phyloP scores from a whole-genome alignment of 345 rosid species.

The Moricandia moricandioides region DNA sequence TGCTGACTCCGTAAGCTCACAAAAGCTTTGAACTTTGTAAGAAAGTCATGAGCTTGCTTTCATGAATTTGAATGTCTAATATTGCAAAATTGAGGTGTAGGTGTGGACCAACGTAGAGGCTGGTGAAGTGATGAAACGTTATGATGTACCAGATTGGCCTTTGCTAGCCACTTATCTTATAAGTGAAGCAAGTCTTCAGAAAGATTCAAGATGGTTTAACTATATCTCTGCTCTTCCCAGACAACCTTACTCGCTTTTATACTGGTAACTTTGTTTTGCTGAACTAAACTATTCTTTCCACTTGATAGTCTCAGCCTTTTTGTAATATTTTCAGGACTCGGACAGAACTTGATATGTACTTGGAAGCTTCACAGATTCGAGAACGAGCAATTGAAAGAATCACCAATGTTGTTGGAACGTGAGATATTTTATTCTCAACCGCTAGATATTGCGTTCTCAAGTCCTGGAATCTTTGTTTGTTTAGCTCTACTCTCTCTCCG shows the following conservation, averaged over 20 bases:
- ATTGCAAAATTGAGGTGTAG: too few relatives aligned
- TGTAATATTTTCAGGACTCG: slow-evolving; percentile 75
- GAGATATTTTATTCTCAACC: too few relatives aligned
- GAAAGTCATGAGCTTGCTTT: neutral
- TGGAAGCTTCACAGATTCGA: slow-evolving; percentile 95
- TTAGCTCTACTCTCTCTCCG: neutral
- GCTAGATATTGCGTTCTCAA: too few relatives aligned
- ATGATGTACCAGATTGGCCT: slow-evolving; percentile 96
- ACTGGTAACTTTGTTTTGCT: slow-evolving; percentile 51
- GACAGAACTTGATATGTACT: slow-evolving; percentile 83
- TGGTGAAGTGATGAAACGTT: slow-evolving; percentile 64
- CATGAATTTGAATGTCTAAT: too few relatives aligned
- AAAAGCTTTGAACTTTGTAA: neutral
- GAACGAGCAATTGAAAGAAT: slow-evolving; percentile 90
- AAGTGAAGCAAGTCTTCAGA: slow-evolving; percentile 80
- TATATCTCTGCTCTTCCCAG: slow-evolving; percentile 84
- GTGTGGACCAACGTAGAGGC: slow-evolving; percentile 74
- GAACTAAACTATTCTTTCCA: too few relatives aligned
- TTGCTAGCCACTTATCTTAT: slow-evolving; percentile 79
- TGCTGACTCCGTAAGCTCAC: slow-evolving; percentile 64
- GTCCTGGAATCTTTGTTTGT: slow-evolving; percentile 1
- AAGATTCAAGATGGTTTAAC: slow-evolving; percentile 79
- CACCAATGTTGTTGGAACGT: slow-evolving; percentile 87
- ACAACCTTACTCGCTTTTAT: slow-evolving; percentile 91
- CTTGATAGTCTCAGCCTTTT: slow-evolving; percentile 57